These are phyloP conservation scores for Salix koriyanagi DNA, from an alignment of 345 rosid species.

Conservation along the genomic window DNA sequence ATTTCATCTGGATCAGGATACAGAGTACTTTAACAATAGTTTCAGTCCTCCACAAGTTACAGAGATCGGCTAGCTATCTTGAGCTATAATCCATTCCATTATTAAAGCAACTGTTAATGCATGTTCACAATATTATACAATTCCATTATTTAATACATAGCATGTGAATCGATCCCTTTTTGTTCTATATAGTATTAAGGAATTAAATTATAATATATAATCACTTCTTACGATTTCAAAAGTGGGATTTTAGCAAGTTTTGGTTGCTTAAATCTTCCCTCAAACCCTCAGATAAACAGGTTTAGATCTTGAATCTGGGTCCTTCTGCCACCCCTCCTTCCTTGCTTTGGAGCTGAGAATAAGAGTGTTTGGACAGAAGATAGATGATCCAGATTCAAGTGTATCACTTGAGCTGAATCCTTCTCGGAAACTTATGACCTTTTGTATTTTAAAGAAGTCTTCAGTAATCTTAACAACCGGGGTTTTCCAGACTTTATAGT, in stretches of 20 bases:
- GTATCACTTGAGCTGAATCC: background rate
- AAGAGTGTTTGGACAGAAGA: background rate
- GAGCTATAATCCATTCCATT: background rate
- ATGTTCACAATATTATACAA: background rate
- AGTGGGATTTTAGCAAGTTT: background rate
- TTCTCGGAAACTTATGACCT: background rate
- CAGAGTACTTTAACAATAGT: background rate
- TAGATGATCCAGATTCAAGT: background rate
- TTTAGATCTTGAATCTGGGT: background rate
- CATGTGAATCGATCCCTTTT: background rate
- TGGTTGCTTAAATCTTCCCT: background rate
- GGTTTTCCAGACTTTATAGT: background rate
- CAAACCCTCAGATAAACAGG: background rate
- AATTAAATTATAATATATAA: background rate
- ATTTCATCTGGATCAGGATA: background rate
- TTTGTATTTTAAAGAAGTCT: background rate
- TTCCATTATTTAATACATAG: background rate
- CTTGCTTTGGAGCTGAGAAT: background rate
- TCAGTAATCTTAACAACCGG: background rate
- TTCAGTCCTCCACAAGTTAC: background rate
- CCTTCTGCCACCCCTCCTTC: background rate
- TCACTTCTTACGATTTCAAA: background rate
- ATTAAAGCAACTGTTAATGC: background rate
- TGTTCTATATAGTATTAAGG: background rate
- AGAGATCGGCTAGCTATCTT: background rate